Evolutionary conservation across 1,284 basidiomycete genomes (phyloP), one percentile per base, ranked within the genome.

Genomic region (Mycosarcoma maydis): DNA sequence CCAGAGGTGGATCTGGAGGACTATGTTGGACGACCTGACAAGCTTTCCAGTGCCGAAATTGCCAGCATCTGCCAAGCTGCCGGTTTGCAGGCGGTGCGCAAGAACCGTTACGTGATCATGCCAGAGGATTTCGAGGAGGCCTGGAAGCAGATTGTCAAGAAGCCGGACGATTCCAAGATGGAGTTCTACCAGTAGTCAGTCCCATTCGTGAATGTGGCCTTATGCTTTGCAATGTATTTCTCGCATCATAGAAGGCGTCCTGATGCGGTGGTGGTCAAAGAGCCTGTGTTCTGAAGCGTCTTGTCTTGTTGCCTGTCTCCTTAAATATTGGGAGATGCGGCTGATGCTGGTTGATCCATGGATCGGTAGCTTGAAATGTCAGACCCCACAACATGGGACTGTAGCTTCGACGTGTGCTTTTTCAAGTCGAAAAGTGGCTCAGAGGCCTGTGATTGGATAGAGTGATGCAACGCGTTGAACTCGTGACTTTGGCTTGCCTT

Each of bases 1-100:
- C 93, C 94, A 9, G 96, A 99, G 81, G 96, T 99, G 11, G 96
- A 99, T 83, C 84, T 99, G 36, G 96, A 99, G 84, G 96, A 98
- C 81, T 98, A 96, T 80, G 94, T 99, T 36, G 96, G 94, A 47
- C 88, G 96, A 78, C 96, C 96, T 42, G 96, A 99, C 82, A 89
- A 92, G 76, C 84, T 99, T 65, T 95, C 93, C 9, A 93, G 92
- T 6, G 96, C 96, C 34, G 94, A 98, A 83, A 97, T 98, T 76
- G 87, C 94, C 4, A 90, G 93, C 1, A 92, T 99, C 76, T 94
- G 94, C 50, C 96, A 99, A 84, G 94, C 92, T 14, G 96, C 96
- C 42, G 96, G 96, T 78, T 85, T 99, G 29, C 95, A 98, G 88
- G 95, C 95, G 72, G 95, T 98, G 27, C 89, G 95, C 60, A 97